phyloP scores from a whole-genome alignment of 106 monocot genomes.

The Allium sativum region DNA sequence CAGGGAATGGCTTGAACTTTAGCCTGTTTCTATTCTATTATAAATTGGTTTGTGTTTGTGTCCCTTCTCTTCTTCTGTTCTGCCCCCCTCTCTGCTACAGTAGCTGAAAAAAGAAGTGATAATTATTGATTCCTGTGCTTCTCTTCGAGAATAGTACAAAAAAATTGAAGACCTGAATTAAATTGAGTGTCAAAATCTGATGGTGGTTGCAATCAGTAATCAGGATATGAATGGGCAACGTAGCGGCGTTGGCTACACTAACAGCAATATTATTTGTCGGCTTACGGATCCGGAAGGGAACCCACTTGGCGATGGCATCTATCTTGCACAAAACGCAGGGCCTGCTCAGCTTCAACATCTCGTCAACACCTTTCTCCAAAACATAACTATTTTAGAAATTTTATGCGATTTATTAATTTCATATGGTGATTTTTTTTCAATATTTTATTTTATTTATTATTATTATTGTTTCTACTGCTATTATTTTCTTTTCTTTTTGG shows the following conservation, averaged over 20 bases:
- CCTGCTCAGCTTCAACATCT: constrained; percentile 81
- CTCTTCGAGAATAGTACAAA: too few species aligned
- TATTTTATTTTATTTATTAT: not conserved
- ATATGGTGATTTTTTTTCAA: not conserved
- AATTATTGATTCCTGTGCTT: too few species aligned
- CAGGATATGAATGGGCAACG: too few species aligned
- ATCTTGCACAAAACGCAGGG: constrained; percentile 59
- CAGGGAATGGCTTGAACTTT: too few species aligned
- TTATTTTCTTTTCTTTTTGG: not conserved
- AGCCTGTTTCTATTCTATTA: too few species aligned
- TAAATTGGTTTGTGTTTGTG: too few species aligned
- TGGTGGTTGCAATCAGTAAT: too few species aligned
- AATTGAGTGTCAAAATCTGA: too few species aligned
- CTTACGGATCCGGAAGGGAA: constrained; percentile 69
- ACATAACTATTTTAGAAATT: constrained; percentile 28
- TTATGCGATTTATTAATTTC: not conserved
- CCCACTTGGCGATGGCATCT: constrained; percentile 50
- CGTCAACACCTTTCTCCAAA: constrained; percentile 77
- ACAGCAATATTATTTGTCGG: constrained; percentile 50
- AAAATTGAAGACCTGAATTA: too few species aligned
- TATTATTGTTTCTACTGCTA: not conserved
- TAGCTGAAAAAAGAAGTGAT: too few species aligned
- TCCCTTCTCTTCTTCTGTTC: too few species aligned
- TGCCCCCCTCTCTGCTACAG: too few species aligned
- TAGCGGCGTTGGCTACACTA: not conserved